Percentiles rank a stretch among this genome's conserved stretches.
Evolutionary conservation across 345 rosid genomes (phyloP).

Genomic region (Ceriops decandra): DNA sequence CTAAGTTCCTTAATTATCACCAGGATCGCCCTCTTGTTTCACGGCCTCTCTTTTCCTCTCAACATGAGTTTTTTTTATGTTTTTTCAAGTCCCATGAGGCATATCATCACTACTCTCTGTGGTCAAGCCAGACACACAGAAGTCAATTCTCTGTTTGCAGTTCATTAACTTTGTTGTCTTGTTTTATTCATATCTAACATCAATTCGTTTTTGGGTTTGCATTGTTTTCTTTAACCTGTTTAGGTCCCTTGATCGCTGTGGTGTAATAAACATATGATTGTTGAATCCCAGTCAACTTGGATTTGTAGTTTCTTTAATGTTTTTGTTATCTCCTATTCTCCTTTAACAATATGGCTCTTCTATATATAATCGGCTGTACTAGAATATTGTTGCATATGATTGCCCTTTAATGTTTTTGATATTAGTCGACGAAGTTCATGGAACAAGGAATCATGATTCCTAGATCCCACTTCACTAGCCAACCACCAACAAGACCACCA

Average conservation of each 20-base stretch:
- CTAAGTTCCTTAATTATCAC: not conserved
- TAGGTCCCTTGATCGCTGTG: too few relatives aligned
- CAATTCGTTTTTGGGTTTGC: too few relatives aligned
- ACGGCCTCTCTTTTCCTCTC: too few relatives aligned
- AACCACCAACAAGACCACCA: constrained; percentile 34
- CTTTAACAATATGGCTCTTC: not conserved
- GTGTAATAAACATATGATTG: not conserved
- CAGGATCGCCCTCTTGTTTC: not conserved
- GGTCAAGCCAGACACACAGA: too few relatives aligned
- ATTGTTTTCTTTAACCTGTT: too few relatives aligned
- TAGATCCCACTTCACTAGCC: constrained; percentile 25
- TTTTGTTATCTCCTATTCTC: not conserved
- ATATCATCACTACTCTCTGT: too few relatives aligned
- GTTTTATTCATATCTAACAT: not conserved
- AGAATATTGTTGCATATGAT: not conserved
- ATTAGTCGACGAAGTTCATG: constrained; percentile 12
- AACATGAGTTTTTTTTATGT: too few relatives aligned
- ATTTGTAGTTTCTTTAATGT: not conserved
- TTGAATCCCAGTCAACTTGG: not conserved
- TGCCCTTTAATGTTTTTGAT: not conserved
- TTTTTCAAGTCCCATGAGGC: too few relatives aligned
- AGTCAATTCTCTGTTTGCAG: too few relatives aligned
- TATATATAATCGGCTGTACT: not conserved
- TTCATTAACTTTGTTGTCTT: too few relatives aligned
- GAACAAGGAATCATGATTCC: constrained; percentile 21